Conservation (phyloP, 192 early-diverging fungal species). For the Coemansia sp. region DNA sequence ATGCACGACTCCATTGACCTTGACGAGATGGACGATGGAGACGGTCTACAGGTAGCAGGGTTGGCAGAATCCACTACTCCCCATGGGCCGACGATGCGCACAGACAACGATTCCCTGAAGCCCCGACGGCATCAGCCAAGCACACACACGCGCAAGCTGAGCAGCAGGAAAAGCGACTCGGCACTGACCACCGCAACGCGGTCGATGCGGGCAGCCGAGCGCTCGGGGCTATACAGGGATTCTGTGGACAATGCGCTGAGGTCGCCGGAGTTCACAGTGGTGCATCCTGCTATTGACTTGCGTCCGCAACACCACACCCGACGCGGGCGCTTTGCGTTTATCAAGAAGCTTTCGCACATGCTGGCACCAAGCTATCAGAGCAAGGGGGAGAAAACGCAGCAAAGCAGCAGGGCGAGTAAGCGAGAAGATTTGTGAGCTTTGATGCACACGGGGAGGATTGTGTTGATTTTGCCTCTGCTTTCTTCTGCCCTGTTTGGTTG, state of each 20-base stretch:
- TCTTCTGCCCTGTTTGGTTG: too few species aligned
- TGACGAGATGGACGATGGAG: background rate
- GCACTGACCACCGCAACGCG: conserved; percentile 46
- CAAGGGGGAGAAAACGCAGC: background rate
- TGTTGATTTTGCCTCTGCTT: too few species aligned
- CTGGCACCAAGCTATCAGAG: conserved; percentile 12
- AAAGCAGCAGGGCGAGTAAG: background rate
- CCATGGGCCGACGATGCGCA: background rate
- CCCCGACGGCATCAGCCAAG: background rate
- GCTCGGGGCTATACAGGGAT: conserved; percentile 20
- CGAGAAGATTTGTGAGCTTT: background rate
- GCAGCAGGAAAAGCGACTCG: conserved; percentile 50
- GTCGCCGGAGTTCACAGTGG: conserved; percentile 53
- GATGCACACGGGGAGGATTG: conserved; percentile 2
- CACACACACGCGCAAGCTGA: conserved; percentile 41
- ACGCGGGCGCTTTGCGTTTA: conserved; percentile 43
- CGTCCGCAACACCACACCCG: conserved; percentile 30
- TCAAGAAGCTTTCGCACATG: conserved; percentile 38
- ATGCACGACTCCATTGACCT: background rate
- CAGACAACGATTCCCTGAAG: background rate
- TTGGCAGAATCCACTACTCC: background rate
- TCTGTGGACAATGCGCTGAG: conserved; percentile 37
- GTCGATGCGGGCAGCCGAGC: conserved; percentile 32
- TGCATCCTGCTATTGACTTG: conserved; percentile 34
- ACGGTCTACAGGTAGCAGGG: background rate